phyloP scores from a whole-genome alignment of 2,329 filamentous ascomycete genomes.

The Aotearoamyces nothofagi region DNA sequence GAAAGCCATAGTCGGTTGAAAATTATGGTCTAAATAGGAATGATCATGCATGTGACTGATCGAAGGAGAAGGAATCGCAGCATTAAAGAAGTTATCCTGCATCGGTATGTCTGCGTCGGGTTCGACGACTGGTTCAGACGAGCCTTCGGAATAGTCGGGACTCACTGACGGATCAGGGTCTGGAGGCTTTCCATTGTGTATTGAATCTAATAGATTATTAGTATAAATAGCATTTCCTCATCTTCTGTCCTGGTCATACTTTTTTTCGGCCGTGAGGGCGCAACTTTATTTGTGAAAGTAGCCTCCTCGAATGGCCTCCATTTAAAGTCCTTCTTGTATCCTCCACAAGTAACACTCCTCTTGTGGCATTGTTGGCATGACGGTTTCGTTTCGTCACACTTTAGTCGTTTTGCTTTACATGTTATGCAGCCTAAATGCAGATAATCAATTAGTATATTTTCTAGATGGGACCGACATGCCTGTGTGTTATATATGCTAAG shows the following conservation, averaged over 20 bases:
- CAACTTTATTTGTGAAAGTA: slow-evolving; percentile 29
- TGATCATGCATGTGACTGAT: slow-evolving; percentile 1
- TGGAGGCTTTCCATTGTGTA: slow-evolving; percentile 9
- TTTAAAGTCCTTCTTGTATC: slow-evolving; percentile 64
- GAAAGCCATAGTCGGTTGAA: slow-evolving; percentile 14
- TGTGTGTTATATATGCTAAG: too few species aligned
- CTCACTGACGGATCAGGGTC: slow-evolving; percentile 7
- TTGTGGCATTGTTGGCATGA: slow-evolving; percentile 50
- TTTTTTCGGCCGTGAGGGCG: slow-evolving; percentile 10
- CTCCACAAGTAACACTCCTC: slow-evolving; percentile 49
- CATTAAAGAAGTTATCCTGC: slow-evolving; percentile 17
- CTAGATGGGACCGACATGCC: slow-evolving; percentile 1
- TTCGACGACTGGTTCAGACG: slow-evolving; percentile 11
- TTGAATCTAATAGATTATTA: slow-evolving; percentile 9
- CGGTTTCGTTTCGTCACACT: slow-evolving; percentile 61
- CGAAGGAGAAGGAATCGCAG: slow-evolving; percentile 12
- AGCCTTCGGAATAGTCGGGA: slow-evolving; percentile 12
- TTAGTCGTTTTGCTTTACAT: slow-evolving; percentile 58
- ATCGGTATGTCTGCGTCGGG: slow-evolving; percentile 13
- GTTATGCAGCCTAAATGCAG: slow-evolving; percentile 47
- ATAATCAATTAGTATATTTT: slow-evolving; percentile 7
- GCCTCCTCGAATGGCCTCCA: slow-evolving; percentile 57
- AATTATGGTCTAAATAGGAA: slow-evolving; percentile 11
- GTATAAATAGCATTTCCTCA: background rate
- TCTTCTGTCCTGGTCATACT: slow-evolving; percentile 4